phyloP scores from a whole-genome alignment of 768 basidiomycete species.

The Suillus placidus region DNA sequence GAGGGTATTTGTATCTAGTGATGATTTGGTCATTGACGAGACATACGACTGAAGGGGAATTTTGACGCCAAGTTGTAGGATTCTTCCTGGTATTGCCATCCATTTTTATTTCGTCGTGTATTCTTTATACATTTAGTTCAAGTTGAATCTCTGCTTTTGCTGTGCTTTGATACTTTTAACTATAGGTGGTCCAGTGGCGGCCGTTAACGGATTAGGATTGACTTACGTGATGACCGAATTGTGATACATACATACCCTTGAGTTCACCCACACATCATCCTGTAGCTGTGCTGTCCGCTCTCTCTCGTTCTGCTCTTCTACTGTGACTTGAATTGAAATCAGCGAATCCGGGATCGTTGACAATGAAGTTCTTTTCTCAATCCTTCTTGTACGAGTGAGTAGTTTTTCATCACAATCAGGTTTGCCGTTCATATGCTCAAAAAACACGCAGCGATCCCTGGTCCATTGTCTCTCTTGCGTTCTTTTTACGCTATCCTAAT shows the following conservation, averaged over 20 bases:
- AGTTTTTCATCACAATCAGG: neutral
- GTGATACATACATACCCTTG: neutral
- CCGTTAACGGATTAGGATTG: constrained; percentile 3
- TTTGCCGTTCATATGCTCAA: constrained; percentile 17
- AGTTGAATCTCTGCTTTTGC: neutral
- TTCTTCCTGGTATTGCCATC: neutral
- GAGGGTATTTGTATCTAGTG: constrained; percentile 48
- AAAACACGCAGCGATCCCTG: constrained; percentile 76
- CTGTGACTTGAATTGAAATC: neutral
- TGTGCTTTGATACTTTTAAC: neutral
- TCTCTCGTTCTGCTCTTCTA: neutral
- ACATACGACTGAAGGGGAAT: constrained; percentile 41
- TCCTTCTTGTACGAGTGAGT: constrained; percentile 61
- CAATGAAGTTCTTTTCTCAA: constrained; percentile 58
- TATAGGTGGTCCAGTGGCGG: neutral
- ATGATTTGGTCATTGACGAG: constrained; percentile 51
- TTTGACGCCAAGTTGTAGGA: neutral
- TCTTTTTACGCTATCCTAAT: constrained; percentile 95
- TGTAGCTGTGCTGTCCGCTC: neutral
- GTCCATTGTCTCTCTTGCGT: constrained; percentile 90
- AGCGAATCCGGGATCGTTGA: constrained; percentile 39
- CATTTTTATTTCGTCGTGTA: neutral
- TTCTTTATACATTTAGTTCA: neutral
- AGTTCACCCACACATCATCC: neutral
- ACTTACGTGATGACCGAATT: constrained; percentile 9